Evolutionary conservation across 306 rosid genomes (phyloP).

Genomic region (Citrullus colocynthis): DNA sequence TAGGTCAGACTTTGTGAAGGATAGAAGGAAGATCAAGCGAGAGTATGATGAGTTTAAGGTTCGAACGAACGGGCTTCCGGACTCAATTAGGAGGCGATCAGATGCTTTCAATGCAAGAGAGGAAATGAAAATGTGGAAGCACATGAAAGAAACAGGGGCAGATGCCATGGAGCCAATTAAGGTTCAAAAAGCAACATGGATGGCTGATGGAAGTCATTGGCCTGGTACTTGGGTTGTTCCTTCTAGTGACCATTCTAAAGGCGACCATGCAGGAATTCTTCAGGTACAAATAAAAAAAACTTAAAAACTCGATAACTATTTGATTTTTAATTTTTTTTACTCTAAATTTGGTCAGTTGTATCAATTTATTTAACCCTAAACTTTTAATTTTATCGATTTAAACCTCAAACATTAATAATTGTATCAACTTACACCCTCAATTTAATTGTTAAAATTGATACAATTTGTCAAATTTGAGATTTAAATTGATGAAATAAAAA

Average conservation of each 20-base stretch:
- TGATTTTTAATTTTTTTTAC: too few relatives aligned
- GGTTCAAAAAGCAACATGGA: slow-evolving; percentile 50
- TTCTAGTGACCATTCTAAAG: slow-evolving; percentile 37
- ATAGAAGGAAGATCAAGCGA: slow-evolving; percentile 79
- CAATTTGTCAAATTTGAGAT: too few relatives aligned
- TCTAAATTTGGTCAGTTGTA: too few relatives aligned
- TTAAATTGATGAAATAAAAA: too few relatives aligned
- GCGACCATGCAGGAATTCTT: slow-evolving; percentile 87
- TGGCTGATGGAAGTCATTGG: slow-evolving; percentile 96
- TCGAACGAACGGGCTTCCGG: slow-evolving; percentile 66
- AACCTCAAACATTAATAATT: too few relatives aligned
- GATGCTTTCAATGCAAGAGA: slow-evolving; percentile 61
- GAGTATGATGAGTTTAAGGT: slow-evolving; percentile 95
- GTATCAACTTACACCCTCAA: too few relatives aligned
- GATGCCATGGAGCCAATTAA: slow-evolving; percentile 30
- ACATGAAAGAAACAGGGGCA: slow-evolving; percentile 26
- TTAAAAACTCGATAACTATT: too few relatives aligned
- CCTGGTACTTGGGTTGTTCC: slow-evolving; percentile 60
- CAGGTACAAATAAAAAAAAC: slow-evolving; percentile 36
- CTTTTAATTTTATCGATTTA: too few relatives aligned
- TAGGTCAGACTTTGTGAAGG: slow-evolving; percentile 69
- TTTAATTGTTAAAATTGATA: too few relatives aligned
- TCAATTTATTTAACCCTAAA: too few relatives aligned
- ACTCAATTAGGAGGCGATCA: slow-evolving; percentile 69
- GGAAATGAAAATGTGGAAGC: slow-evolving; percentile 43